A percentile compares a stretch with the other conserved stretches of the same genome.
phyloP scores from a whole-genome alignment of 1,284 basidiomycete genomes.

The Sporisorium graminicola region DNA sequence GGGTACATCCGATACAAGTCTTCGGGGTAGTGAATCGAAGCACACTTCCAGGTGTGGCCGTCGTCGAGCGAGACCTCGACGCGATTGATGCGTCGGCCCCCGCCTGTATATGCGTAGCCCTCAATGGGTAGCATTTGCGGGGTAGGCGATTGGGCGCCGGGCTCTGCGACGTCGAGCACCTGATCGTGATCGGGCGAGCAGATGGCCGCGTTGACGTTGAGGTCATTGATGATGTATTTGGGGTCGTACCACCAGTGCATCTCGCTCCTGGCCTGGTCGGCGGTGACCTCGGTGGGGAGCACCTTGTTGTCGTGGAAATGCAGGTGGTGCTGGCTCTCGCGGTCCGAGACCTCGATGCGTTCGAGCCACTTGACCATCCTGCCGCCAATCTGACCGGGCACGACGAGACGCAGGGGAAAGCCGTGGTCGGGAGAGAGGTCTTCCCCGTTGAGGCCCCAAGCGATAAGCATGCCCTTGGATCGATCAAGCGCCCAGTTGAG shows the following conservation, averaged over 20 bases:
- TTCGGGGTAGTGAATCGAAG: conserved; percentile 74
- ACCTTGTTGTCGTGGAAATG: conserved; percentile 76
- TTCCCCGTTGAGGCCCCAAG: conserved; percentile 76
- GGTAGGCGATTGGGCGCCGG: background rate
- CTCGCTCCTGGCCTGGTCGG: conserved; percentile 75
- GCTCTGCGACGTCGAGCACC: conserved; percentile 66
- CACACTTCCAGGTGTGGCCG: conserved; percentile 75
- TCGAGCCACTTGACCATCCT: conserved; percentile 75
- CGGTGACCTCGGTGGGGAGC: conserved; percentile 75
- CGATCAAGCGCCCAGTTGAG: conserved; percentile 74
- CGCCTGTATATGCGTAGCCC: conserved; percentile 80
- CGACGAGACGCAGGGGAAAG: conserved; percentile 76
- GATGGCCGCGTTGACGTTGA: conserved; percentile 78
- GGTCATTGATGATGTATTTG: conserved; percentile 74
- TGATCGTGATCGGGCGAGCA: conserved; percentile 76
- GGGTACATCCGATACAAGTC: conserved; percentile 73
- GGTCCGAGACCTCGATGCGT: conserved; percentile 74
- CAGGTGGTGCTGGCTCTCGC: conserved; percentile 74
- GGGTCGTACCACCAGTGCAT: conserved; percentile 78
- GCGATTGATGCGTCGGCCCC: conserved; percentile 76
- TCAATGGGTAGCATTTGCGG: conserved; percentile 57
- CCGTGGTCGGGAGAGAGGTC: conserved; percentile 76
- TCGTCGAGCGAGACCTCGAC: conserved; percentile 77
- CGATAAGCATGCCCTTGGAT: conserved; percentile 76
- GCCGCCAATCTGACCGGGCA: conserved; percentile 79